Conservation (phyloP, 176 grass and related monocot genomes). For the Triticum dicoccoides region DNA sequence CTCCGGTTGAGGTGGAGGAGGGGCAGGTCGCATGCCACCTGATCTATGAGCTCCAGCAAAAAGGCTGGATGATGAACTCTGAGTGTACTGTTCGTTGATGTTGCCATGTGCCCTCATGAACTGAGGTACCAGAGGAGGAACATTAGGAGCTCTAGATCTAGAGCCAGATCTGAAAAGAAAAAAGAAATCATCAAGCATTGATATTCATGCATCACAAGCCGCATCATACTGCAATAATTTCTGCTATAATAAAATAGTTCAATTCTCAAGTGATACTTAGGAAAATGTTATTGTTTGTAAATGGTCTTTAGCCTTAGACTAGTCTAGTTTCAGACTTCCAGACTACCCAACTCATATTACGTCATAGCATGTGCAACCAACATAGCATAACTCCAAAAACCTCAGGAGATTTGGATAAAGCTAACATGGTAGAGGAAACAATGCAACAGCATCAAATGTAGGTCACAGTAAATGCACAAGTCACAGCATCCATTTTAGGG, state of each 20-base stretch:
- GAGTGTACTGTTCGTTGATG: constrained; percentile 61
- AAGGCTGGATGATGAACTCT: constrained; percentile 51
- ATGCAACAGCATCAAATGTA: constrained; percentile 3
- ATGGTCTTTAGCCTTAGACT: not conserved
- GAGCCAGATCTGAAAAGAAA: constrained; percentile 64
- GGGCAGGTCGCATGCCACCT: constrained; percentile 44
- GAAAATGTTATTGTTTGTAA: not conserved
- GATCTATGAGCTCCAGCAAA: constrained; percentile 47
- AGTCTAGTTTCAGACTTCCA: not conserved
- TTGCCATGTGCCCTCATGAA: constrained; percentile 56
- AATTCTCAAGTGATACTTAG: not conserved
- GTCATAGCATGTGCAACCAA: not conserved
- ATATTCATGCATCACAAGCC: not conserved
- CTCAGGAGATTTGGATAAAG: not conserved
- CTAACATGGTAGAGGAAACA: not conserved
- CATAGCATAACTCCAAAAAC: not conserved
- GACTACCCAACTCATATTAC: not conserved
- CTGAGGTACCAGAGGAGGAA: constrained; percentile 64
- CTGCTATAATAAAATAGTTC: not conserved
- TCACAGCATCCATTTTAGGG: not conserved
- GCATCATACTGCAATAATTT: not conserved
- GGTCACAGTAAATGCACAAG: not conserved
- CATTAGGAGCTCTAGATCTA: constrained; percentile 63
- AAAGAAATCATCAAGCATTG: not conserved
- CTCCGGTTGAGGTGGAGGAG: constrained; percentile 35